phyloP scores from a whole-genome alignment of 2,329 filamentous ascomycete genomes.

The Chaetomiaceae sp. region DNA sequence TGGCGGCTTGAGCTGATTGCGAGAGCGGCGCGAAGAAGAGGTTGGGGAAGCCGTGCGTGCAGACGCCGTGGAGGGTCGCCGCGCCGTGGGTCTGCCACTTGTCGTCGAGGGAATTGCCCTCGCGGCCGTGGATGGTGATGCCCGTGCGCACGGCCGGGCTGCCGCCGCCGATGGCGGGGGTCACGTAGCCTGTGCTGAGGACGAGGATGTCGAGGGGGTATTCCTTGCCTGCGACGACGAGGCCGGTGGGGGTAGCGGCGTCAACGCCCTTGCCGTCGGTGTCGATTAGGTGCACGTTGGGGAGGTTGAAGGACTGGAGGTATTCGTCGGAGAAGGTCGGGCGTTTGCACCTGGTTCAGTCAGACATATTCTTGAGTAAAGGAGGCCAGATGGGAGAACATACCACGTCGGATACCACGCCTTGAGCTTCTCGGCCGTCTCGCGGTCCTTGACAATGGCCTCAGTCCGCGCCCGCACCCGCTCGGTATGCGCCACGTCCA shows the following conservation, averaged over 20 bases:
- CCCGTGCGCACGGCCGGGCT: conserved; percentile 20
- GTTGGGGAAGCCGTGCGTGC: conserved; percentile 50
- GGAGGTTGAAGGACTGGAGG: conserved; percentile 53
- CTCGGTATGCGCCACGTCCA: conserved; percentile 42
- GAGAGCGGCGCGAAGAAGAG: conserved; percentile 43
- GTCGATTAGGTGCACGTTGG: conserved; percentile 57
- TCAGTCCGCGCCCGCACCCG: conserved; percentile 44
- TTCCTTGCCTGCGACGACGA: conserved; percentile 45
- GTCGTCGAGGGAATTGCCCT: conserved; percentile 40
- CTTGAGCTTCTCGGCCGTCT: conserved; percentile 49
- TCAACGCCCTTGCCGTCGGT: conserved; percentile 52
- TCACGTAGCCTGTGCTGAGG: conserved; percentile 37
- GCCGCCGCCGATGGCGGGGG: conserved; percentile 26
- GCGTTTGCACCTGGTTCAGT: conserved; percentile 50
- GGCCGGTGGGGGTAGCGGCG: conserved; percentile 40
- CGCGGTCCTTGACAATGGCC: conserved; percentile 48
- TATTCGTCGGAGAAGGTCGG: conserved; percentile 60
- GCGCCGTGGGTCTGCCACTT: conserved; percentile 41
- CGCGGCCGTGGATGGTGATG: conserved; percentile 40
- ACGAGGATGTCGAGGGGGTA: conserved; percentile 40
- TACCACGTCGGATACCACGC: conserved; percentile 55
- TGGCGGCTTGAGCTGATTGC: conserved; percentile 40
- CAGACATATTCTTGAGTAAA: background rate
- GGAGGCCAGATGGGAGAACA: background rate
- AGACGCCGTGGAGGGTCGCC: conserved; percentile 49